phyloP scores from a whole-genome alignment of 768 basidiomycete species.

The Lactarius deliciosus region DNA sequence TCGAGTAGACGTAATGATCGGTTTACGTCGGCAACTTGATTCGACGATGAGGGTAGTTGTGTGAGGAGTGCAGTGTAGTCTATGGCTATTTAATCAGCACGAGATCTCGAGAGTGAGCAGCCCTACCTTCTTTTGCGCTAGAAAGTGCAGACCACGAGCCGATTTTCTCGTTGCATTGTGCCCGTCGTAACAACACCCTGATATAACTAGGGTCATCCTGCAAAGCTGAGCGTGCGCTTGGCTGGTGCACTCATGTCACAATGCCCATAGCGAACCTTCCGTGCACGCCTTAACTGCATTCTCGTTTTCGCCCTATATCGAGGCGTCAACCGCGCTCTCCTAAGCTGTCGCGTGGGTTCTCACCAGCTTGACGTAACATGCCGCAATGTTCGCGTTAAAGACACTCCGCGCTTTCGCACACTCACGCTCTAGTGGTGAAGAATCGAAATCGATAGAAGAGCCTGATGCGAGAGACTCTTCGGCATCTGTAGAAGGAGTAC shows the following conservation, averaged over 20 bases:
- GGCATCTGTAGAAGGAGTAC: constrained; percentile 31
- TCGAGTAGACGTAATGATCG: constrained; percentile 56
- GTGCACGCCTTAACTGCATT: constrained; percentile 30
- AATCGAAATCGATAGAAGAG: constrained; percentile 30
- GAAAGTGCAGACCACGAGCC: constrained; percentile 81
- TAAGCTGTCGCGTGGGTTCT: constrained; percentile 31
- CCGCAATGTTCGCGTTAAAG: constrained; percentile 84
- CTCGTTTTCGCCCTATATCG: constrained; percentile 23
- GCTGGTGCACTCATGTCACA: constrained; percentile 7
- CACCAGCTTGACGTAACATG: constrained; percentile 80
- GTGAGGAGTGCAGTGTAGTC: constrained; percentile 77
- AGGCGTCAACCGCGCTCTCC: neutral
- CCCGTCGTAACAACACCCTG: constrained; percentile 89
- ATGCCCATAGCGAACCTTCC: constrained; percentile 21
- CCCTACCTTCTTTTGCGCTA: constrained; percentile 78
- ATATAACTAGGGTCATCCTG: constrained; percentile 79
- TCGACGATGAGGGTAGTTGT: constrained; percentile 56
- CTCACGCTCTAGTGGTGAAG: constrained; percentile 41
- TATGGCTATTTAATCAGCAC: constrained; percentile 35
- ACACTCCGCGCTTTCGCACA: constrained; percentile 64
- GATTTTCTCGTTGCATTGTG: constrained; percentile 76
- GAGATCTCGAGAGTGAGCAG: constrained; percentile 10
- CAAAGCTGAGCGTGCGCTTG: constrained; percentile 56
- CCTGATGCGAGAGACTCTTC: constrained; percentile 26
- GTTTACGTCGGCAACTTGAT: constrained; percentile 49